Conservation (phyloP, 345 rosid genomes). For the Bretschneidera sinensis region DNA sequence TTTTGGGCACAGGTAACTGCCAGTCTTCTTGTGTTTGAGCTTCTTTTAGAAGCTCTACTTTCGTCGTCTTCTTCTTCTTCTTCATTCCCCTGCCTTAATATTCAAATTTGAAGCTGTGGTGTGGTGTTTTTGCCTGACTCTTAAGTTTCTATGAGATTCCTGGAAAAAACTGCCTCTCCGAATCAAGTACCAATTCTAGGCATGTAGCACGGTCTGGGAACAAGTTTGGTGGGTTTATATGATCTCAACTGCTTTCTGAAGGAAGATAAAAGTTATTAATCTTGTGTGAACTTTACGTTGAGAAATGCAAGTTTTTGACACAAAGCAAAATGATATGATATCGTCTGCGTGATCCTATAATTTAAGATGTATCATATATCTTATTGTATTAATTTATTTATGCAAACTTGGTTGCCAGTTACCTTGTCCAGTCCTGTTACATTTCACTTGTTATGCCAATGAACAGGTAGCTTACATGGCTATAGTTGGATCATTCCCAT, state of each 20-base stretch:
- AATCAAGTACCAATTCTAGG: background rate
- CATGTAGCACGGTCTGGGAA: background rate
- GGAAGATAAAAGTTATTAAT: background rate
- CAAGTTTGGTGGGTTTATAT: background rate
- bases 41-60: too few relatives aligned
- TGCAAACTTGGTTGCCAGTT: conserved; percentile 1
- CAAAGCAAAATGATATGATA: too few relatives aligned
- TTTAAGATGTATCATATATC: background rate
- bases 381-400: background rate
- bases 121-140: too few relatives aligned
- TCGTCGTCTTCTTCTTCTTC: too few relatives aligned
- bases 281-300: background rate
- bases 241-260: conserved; percentile 1
- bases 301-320: background rate
- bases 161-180: too few relatives aligned
- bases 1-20: too few relatives aligned
- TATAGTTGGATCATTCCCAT: conserved; percentile 92
- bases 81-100: too few relatives aligned
- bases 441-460: conserved; percentile 14
- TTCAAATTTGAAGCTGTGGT: too few relatives aligned
- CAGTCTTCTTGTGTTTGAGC: too few relatives aligned
- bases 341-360: background rate
- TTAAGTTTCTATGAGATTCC: too few relatives aligned
- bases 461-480: conserved; percentile 91
- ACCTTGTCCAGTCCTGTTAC: background rate